Base-by-base conservation (phyloP, 1,284 basidiomycete species). In the Phlebopus sp. region DNA sequence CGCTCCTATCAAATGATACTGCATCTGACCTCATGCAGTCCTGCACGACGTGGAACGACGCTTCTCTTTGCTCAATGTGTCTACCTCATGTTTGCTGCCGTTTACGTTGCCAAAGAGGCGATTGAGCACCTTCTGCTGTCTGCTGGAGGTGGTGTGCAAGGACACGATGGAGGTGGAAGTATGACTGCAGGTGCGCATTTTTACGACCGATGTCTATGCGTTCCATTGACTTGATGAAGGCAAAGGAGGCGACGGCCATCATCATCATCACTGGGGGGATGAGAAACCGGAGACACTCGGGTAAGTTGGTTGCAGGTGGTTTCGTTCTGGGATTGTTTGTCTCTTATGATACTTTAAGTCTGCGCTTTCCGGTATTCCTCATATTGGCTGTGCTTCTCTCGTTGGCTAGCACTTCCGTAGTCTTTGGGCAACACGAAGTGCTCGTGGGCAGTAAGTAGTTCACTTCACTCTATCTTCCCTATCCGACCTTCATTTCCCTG, bases 31-130 rank as follows among this genome's bases (percentile, higher is more conserved):
- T 5, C 6, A 31, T 35, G 19, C 7, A 93, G 93, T 35, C 81
- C 81, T 44, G 79, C 81, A 5, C 81, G 93, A 2, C 63, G 90
- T 39, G 82, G 86, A 54, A 88, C 91, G 0, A 78, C 95, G 1
- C 67, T 89, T 5, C 81, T 92, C 57, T 97, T 97, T 60, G 82
- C 90, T 1, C 92, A 97, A 63, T 81, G 84, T 13, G 84, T 96
- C 17, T 97, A 94, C 69, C 75, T 97, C 47, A 81, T 95, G 63
- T 97, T 97, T 62, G 81, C 91, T 0, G 85, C 90, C 0, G 84
- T 96, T 6, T 97, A 97, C 67, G 87, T 96, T 19, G 92, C 90
- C 61, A 97, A 97, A 62, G 94, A 97, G 72, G 88, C 90, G 1
- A 73, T 97, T 3, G 92, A 94, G 67, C 90, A 92, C 62, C 64